Evolutionary conservation across 352 stramenopile species (phyloP).

Genomic region (Phytophthora litchii): DNA sequence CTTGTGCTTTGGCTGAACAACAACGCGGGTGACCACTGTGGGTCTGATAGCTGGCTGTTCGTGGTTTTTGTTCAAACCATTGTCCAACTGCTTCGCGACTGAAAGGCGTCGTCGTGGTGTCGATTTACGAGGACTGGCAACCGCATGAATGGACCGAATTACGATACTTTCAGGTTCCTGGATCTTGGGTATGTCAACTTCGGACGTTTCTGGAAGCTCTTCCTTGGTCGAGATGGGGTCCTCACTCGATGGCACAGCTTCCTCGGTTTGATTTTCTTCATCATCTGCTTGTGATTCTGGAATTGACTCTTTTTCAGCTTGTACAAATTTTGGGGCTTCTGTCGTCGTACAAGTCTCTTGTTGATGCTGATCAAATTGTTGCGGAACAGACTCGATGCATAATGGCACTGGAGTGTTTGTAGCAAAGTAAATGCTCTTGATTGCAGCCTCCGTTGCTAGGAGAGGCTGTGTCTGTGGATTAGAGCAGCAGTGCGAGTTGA

Average conservation of each 20-base stretch:
- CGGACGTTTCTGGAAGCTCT: constrained; percentile 35
- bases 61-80: constrained; percentile 39
- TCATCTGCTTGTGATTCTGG: constrained; percentile 3
- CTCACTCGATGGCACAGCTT: neutral
- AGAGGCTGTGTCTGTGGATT: constrained; percentile 28
- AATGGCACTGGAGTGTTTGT: constrained; percentile 46
- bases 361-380: constrained; percentile 12
- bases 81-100: constrained; percentile 55
- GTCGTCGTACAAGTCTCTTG: neutral
- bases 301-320: neutral
- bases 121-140: constrained; percentile 22
- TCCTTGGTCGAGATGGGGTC: constrained; percentile 8
- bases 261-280: constrained; percentile 20
- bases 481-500: constrained; percentile 46
- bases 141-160: neutral
- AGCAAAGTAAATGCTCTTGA: constrained; percentile 58
- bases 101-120: constrained; percentile 54
- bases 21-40: constrained; percentile 11
- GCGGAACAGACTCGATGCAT: constrained; percentile 33
- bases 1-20: constrained; percentile 33
- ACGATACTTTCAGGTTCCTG: constrained; percentile 13
- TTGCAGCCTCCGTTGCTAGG: constrained; percentile 46
- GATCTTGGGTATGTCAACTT: constrained; percentile 25
- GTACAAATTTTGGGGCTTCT: neutral
- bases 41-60: constrained; percentile 11